A percentile compares a stretch with the other conserved stretches of the same genome.
These are phyloP conservation scores for Heterobasidion irregulare DNA, from an alignment of 1,284 basidiomycete species.

Conservation along the genomic window DNA sequence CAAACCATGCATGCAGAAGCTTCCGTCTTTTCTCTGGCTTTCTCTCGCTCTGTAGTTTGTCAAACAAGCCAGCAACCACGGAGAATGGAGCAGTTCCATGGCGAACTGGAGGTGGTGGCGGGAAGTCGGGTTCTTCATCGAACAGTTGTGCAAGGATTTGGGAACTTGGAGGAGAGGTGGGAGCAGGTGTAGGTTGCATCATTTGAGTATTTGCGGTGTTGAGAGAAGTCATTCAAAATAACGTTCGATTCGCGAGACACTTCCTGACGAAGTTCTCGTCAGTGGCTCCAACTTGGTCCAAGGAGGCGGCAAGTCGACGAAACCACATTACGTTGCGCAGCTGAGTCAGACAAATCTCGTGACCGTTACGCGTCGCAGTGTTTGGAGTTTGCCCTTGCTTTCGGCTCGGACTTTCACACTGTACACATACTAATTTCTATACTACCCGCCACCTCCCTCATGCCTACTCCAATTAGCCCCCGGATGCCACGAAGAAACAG, in stretches of 20 bases:
- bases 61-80: constrained; percentile 58
- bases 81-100: constrained; percentile 59
- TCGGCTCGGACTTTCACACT: not conserved
- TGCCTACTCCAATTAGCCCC: constrained; percentile 9
- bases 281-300: too few relatives aligned
- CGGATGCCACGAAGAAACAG: constrained; percentile 24
- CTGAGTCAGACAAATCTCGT: not conserved
- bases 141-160: not conserved
- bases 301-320: too few relatives aligned
- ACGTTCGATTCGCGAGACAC: not conserved
- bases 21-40: constrained; percentile 63
- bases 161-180: not conserved
- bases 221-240: not conserved
- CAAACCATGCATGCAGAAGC: constrained; percentile 63
- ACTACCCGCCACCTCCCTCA: not conserved
- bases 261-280: not conserved
- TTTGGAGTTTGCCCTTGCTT: not conserved
- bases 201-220: not conserved
- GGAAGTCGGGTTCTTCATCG: constrained; percentile 21
- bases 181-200: not conserved
- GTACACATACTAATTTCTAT: not conserved
- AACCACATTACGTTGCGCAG: not conserved
- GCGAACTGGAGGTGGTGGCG: constrained; percentile 47
- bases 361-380: not conserved
- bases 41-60: constrained; percentile 57